Evolutionary conservation across 164 flowering plant species (phyloP), one percentile per base, ranked within the genome.

Genomic region (Sedum album): DNA sequence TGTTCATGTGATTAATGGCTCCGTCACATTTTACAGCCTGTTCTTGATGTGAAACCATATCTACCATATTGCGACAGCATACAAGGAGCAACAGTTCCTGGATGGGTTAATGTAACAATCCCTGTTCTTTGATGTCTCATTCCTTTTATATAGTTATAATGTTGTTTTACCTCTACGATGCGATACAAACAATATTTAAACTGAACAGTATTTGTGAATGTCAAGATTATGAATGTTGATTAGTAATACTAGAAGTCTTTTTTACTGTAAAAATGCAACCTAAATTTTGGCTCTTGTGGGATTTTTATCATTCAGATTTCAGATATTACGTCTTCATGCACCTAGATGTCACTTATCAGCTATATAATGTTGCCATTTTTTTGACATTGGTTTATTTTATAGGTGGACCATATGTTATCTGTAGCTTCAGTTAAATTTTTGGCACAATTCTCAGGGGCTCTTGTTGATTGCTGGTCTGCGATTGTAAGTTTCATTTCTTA

Each of bases 11-110:
- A 14, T 33, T 15, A 21, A 26, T 42, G n/a, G 44, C 53, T 64
- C 42, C 1, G 20, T 33, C 33, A 51, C 60, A 31, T 48, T 20
- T 70, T 76, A 80, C 91, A 91, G 98, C 98, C 97, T 25, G 87
- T 94, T 46, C 86, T 94, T 73, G 98, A 94, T 72, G 73, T 94
- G 75, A 94, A 94, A 75, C 98, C 98, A 53, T 94, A 91, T 78
- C 75, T 94, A 62, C 96, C 96, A 69, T 94, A 88, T 68, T 85
- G 88, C 57, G 98, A 94, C 79, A 83, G 85, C 75, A 76, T 89
- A 66, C 70, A 77, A 69, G 92, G 81, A 71, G 96, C 97, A 77
- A 76, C 68, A 6, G 83, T 89, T 46, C 95, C 98, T 6, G 72
- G 79, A 31, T 91, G 97, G 97, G 81, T 94, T 44, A 75, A 41